Conservation (phyloP, 495 filamentous ascomycete species). For the Alectoria sarmentosa region DNA sequence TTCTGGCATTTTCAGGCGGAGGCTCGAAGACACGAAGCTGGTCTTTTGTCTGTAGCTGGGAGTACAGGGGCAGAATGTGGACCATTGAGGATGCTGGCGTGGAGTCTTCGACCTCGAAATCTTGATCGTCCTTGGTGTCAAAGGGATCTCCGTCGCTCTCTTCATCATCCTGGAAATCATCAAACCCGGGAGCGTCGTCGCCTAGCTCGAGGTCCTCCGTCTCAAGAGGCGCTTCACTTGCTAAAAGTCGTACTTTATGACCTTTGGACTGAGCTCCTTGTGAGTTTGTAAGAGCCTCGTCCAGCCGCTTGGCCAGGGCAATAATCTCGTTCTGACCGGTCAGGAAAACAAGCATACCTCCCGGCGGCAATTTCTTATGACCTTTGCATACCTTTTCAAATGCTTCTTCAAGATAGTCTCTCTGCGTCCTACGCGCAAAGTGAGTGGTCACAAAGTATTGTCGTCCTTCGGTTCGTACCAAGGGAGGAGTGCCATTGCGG, state of each 20-base stretch:
- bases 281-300: slow-evolving; percentile 59
- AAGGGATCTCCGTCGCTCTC: slow-evolving; percentile 40
- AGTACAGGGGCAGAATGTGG: slow-evolving; percentile 88
- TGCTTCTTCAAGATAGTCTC: slow-evolving; percentile 83
- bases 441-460: slow-evolving; percentile 87
- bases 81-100: slow-evolving; percentile 52
- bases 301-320: slow-evolving; percentile 67
- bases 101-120: slow-evolving; percentile 58
- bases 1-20: slow-evolving; percentile 73
- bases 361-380: slow-evolving; percentile 83
- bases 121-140: slow-evolving; percentile 50
- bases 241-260: slow-evolving; percentile 64
- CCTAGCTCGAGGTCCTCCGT: slow-evolving; percentile 84
- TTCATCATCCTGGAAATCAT: slow-evolving; percentile 33
- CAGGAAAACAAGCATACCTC: slow-evolving; percentile 90
- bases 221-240: slow-evolving; percentile 72
- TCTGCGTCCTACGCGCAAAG: slow-evolving; percentile 73
- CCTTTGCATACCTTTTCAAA: slow-evolving; percentile 84
- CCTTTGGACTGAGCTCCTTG: slow-evolving; percentile 45
- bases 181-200: slow-evolving; percentile 41
- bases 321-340: slow-evolving; percentile 91
- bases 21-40: slow-evolving; percentile 90
- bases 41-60: slow-evolving; percentile 85
- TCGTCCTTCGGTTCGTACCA: slow-evolving; percentile 88
- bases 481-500: slow-evolving; percentile 62